These are phyloP conservation scores for Phylloboletellus chloephorus DNA, from an alignment of 1,284 basidiomycete genomes.

Conservation along the genomic window DNA sequence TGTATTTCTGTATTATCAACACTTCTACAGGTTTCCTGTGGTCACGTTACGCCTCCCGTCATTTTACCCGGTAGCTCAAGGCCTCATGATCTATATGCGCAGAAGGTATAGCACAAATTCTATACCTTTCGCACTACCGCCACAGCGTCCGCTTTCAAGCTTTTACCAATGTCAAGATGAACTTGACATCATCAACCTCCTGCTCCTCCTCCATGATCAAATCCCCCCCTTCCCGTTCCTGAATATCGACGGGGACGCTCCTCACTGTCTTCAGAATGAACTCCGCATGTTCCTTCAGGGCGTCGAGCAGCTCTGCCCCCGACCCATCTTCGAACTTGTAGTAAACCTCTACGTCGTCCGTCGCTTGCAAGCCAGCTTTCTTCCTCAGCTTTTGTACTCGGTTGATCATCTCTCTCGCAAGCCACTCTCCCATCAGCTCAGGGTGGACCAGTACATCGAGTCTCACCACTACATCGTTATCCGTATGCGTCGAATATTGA, in stretches of 20 bases:
- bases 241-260: slow-evolving; percentile 60
- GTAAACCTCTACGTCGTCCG: slow-evolving; percentile 90
- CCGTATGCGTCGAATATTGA: slow-evolving; percentile 81
- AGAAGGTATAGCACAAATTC: slow-evolving; percentile 21
- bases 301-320: slow-evolving; percentile 64
- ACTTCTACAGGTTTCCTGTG: slow-evolving; percentile 2
- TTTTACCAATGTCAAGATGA: slow-evolving; percentile 60
- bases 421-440: slow-evolving; percentile 84
- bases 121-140: not conserved
- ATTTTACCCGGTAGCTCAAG: slow-evolving; percentile 6
- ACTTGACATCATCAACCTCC: slow-evolving; percentile 81
- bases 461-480: slow-evolving; percentile 92
- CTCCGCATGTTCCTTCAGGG: slow-evolving; percentile 67
- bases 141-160: slow-evolving; percentile 13
- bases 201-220: slow-evolving; percentile 77
- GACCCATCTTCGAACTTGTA: slow-evolving; percentile 75
- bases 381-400: slow-evolving; percentile 96
- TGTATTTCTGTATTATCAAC: slow-evolving; percentile 30
- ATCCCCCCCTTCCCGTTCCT: slow-evolving; percentile 43
- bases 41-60: not conserved
- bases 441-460: slow-evolving; percentile 86
- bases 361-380: slow-evolving; percentile 90
- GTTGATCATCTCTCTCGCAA: slow-evolving; percentile 88
- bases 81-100: slow-evolving; percentile 6
- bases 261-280: slow-evolving; percentile 76